Evolutionary conservation across 352 stramenopile genomes (phyloP).

Genomic region (Globisporangium abappressorium): DNA sequence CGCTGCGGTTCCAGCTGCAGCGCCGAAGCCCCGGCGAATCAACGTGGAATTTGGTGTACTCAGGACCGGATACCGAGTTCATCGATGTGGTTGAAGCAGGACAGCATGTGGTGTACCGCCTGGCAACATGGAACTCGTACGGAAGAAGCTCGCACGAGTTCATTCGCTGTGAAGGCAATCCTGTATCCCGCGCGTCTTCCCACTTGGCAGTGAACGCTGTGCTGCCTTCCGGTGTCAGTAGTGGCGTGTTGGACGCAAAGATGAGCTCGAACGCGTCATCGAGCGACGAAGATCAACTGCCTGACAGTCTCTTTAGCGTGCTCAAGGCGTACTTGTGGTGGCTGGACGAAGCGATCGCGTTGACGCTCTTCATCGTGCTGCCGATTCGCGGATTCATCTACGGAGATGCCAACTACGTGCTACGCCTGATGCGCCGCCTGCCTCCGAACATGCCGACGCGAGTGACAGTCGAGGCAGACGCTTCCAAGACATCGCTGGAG

Average conservation of each 20-base stretch:
- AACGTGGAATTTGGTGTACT: slow-evolving; percentile 57
- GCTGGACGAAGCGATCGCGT: slow-evolving; percentile 78
- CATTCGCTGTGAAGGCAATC: slow-evolving; percentile 41
- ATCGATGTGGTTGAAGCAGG: slow-evolving; percentile 55
- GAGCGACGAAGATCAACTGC: slow-evolving; percentile 10
- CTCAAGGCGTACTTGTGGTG: slow-evolving; percentile 80
- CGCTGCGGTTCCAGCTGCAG: slow-evolving; percentile 70
- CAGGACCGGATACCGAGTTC: slow-evolving; percentile 66
- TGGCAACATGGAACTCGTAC: slow-evolving; percentile 84
- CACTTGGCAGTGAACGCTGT: background rate
- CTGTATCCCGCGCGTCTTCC: background rate
- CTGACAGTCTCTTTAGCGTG: slow-evolving; percentile 33
- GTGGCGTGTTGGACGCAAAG: background rate
- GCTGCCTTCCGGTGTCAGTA: background rate
- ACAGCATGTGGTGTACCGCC: slow-evolving; percentile 64
- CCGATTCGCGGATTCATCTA: slow-evolving; percentile 83
- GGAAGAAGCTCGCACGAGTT: slow-evolving; percentile 60
- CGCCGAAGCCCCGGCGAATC: slow-evolving; percentile 56
- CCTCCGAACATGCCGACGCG: slow-evolving; percentile 81
- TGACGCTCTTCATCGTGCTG: slow-evolving; percentile 71
- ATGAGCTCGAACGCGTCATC: slow-evolving; percentile 2
- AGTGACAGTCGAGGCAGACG: slow-evolving; percentile 65
- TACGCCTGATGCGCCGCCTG: slow-evolving; percentile 61
- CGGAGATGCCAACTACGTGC: slow-evolving; percentile 70
- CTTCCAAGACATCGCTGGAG: slow-evolving; percentile 49